Evolutionary conservation across 345 rosid species (phyloP), one percentile per base, ranked within the genome.

Genomic region (Gossypium sturtianum): DNA sequence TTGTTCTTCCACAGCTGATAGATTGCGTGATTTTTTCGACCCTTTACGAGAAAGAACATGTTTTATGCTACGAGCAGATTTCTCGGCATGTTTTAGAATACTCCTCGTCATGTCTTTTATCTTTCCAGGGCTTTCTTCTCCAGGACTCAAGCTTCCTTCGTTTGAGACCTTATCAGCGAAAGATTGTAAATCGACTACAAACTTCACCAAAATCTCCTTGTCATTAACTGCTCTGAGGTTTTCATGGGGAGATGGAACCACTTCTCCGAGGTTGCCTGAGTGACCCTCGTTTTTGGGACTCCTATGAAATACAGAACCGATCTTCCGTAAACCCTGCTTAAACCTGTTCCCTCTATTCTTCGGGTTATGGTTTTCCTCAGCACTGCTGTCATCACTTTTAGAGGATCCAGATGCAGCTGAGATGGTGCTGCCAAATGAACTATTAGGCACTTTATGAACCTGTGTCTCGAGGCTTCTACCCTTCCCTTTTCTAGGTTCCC

Each of bases 401-500:
- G 79, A 76, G 16, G 86, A 81, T 16, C 78, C 84, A 48, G 85
- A 74, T 72, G 75, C 76, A 20, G 86, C 70, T 60, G 82, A 77
- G n/a, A 34, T 16, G 38, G 56, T 51, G 77, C 80, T 77, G 22
- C 82, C 79, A 44, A 63, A 60, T 45, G 87, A 71, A 80, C 83
- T 86, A 8, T 78, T 67, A 16, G 84, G 72, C 80, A 82, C 87
- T 51, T 84, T 75, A 0, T 2, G 81, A 72, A 86, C 75, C 75
- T 70, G 72, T 60, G 75, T 84, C 75, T 89, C 97, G 1, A 78
- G 75, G 74, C 79, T 76, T 81, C 88, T 75, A 51, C 52, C 82
- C 83, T 88, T 94, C 45, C 96, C 93, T 84, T 89, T 94, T 72
- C 96, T 86, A 15, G 97, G 98, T 76, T 89, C 89, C 98, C 97